These are phyloP conservation scores for Aureobasidium sp. DNA, from an alignment of 2,329 filamentous ascomycete species.

Conservation along the genomic window DNA sequence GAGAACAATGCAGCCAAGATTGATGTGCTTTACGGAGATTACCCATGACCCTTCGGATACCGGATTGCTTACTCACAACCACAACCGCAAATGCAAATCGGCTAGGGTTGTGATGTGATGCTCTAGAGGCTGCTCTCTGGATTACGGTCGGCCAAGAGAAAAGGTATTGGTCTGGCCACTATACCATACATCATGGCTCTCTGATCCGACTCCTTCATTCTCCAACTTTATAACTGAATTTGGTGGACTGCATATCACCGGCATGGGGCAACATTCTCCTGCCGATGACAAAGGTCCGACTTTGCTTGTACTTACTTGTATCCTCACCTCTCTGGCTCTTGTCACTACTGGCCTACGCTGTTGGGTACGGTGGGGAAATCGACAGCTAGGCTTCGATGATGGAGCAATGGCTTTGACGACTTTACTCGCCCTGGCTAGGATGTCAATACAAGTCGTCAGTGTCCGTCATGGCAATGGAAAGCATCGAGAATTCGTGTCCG, in stretches of 20 bases:
- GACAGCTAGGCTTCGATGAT: conserved; percentile 33
- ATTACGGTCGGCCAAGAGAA: not conserved
- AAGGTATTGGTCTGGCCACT: not conserved
- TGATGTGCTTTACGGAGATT: conserved; percentile 4
- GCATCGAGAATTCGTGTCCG: conserved; percentile 32
- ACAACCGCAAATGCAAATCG: not conserved
- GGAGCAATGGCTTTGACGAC: conserved; percentile 30
- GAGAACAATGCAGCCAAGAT: not conserved
- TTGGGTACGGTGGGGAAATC: conserved; percentile 11
- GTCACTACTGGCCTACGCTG: conserved; percentile 14
- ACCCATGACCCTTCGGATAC: not conserved
- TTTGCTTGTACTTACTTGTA: conserved; percentile 16
- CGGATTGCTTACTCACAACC: not conserved
- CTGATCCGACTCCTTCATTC: too few relatives aligned
- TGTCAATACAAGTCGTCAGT: conserved; percentile 31
- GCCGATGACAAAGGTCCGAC: conserved; percentile 17
- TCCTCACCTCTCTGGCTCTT: conserved; percentile 17
- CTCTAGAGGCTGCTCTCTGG: too few relatives aligned
- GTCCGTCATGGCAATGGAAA: conserved; percentile 34
- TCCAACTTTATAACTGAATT: too few relatives aligned
- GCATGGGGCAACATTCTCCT: not conserved
- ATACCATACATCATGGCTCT: not conserved
- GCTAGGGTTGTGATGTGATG: not conserved
- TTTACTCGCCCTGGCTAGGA: conserved; percentile 29
- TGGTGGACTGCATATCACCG: too few relatives aligned